phyloP scores from a whole-genome alignment of 306 rosid genomes.

The Fragaria vesca region DNA sequence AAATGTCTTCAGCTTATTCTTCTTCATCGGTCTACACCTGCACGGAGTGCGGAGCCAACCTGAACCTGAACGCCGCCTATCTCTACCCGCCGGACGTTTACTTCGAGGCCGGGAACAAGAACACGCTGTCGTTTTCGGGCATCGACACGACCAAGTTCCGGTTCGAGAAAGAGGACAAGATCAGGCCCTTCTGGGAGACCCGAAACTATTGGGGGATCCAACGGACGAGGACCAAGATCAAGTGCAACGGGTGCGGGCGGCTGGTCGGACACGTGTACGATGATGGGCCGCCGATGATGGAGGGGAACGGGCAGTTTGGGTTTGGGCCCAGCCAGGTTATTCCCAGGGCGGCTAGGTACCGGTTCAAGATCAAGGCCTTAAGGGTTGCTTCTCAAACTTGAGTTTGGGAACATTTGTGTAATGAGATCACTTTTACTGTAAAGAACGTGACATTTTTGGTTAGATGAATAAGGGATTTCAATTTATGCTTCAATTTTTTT shows the following conservation, averaged over 20 bases:
- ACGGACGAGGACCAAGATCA: conserved; percentile 79
- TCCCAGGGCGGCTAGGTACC: conserved; percentile 69
- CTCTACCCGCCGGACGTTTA: conserved; percentile 61
- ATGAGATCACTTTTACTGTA: background rate
- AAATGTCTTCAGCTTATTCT: background rate
- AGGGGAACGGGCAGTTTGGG: conserved; percentile 68
- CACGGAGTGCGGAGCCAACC: conserved; percentile 57
- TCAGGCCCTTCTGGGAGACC: conserved; percentile 80
- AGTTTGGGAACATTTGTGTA: background rate
- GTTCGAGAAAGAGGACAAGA: conserved; percentile 76
- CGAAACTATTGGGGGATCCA: conserved; percentile 88
- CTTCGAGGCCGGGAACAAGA: conserved; percentile 92
- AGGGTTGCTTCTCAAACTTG: conserved; percentile 37
- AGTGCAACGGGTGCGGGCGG: conserved; percentile 49
- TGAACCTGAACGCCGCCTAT: conserved; percentile 48
- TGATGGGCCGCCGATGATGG: conserved; percentile 77
- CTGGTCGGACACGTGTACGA: conserved; percentile 73
- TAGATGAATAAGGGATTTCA: background rate
- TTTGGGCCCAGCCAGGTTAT: conserved; percentile 95
- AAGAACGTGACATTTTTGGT: background rate
- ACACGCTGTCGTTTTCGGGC: conserved; percentile 62
- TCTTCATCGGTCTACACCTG: conserved; percentile 56
- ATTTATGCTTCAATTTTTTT: background rate
- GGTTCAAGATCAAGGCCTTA: conserved; percentile 81
- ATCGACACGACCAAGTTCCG: conserved; percentile 64